Conservation (phyloP, 257 asterid species). For the Buddleja alternifolia region DNA sequence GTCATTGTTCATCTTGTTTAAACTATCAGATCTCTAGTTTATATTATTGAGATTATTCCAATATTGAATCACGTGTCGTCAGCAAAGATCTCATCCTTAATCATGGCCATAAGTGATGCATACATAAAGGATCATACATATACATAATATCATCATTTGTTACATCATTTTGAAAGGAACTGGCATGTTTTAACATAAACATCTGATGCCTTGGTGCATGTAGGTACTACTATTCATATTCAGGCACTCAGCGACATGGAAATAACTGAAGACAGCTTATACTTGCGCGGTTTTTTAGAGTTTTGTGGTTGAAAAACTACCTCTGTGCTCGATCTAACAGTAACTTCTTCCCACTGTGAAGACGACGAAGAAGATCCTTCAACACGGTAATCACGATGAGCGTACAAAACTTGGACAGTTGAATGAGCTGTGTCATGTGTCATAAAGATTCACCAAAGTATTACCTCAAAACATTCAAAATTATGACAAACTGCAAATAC, state of each 20-base stretch:
- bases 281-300: conserved; percentile 63
- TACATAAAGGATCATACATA: too few relatives aligned
- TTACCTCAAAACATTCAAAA: conserved; percentile 21
- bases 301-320: conserved; percentile 70
- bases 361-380: conserved; percentile 58
- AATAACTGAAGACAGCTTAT: conserved; percentile 71
- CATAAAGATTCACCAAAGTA: conserved; percentile 21
- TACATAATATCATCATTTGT: too few relatives aligned
- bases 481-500: not conserved
- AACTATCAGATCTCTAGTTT: too few relatives aligned
- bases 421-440: conserved; percentile 55
- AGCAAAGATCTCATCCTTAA: too few relatives aligned
- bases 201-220: conserved; percentile 9
- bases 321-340: conserved; percentile 78
- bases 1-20: too few relatives aligned
- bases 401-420: conserved; percentile 68
- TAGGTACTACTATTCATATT: conserved; percentile 22
- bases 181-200: not conserved
- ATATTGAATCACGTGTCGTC: too few relatives aligned
- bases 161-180: too few relatives aligned
- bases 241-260: conserved; percentile 86
- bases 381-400: conserved; percentile 73
- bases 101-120: too few relatives aligned
- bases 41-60: too few relatives aligned
- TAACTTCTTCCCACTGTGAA: conserved; percentile 69